Conservation (phyloP, 768 basidiomycete genomes). For the Agaricus subrufescens region DNA sequence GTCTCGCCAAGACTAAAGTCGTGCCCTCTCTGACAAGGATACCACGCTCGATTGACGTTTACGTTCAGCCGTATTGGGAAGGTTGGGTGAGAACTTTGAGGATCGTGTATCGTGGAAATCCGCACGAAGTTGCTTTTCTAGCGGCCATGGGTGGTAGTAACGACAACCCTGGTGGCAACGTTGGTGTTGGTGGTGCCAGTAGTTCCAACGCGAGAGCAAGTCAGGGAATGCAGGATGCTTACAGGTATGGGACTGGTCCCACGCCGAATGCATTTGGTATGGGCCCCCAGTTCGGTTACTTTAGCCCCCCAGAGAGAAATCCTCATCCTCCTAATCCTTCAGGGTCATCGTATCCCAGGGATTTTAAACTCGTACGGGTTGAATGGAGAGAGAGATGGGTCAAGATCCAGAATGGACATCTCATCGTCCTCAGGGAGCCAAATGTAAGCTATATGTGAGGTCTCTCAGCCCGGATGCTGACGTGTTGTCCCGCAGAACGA, state of each 20-base stretch:
- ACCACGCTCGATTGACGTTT: constrained; percentile 18
- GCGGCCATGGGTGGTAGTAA: background rate
- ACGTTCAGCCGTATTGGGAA: constrained; percentile 58
- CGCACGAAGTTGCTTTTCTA: background rate
- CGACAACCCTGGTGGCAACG: background rate
- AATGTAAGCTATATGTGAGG: constrained; percentile 33
- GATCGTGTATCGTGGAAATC: constrained; percentile 23
- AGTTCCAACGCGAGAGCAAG: background rate
- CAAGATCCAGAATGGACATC: constrained; percentile 50
- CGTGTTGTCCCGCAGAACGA: constrained; percentile 3
- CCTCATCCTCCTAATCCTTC: background rate
- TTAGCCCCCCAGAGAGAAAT: background rate
- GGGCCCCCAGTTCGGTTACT: background rate
- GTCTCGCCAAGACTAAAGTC: constrained; percentile 19
- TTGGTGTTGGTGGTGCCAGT: background rate
- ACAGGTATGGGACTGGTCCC: background rate
- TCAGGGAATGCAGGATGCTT: background rate
- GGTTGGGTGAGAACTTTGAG: constrained; percentile 49
- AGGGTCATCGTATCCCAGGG: background rate
- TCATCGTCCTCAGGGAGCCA: constrained; percentile 51
- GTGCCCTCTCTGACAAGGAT: constrained; percentile 10
- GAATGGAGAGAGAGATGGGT: constrained; percentile 67
- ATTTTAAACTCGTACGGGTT: constrained; percentile 24
- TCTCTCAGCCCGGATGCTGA: background rate
- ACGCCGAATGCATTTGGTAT: background rate